Base-by-base conservation (phyloP, 2,329 filamentous ascomycete genomes). In the Phyllosticta paracitricarpa region DNA sequence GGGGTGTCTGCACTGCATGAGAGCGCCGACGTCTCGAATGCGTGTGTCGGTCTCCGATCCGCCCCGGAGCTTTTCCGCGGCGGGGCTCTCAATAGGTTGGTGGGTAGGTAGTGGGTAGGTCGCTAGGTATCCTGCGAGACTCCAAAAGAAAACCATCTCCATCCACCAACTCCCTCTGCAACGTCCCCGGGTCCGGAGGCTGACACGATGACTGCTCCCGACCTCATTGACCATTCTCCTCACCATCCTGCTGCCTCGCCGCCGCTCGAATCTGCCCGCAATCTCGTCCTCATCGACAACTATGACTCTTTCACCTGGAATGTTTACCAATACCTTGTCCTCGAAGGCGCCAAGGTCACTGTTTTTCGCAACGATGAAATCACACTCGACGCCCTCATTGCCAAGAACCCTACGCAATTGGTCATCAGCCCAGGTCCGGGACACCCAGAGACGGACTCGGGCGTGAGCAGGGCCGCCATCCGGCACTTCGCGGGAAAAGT, bases 271-370 rank as follows among this genome's bases (percentile, higher is more conserved):
- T 91, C 86, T 57, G 94, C 94, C 26, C 89, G 88, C 62, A 97
- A 97, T 75, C 82, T 99, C 62, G 84, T 99, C 65, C 82, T 99
- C 65, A 97, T 99, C 70, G 94, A 99, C 81, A 99, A 99, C 77
- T 99, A 97, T 76, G 94, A 99, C 76, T 97, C 94, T 3, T 99
- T 99, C 75, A 97, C 93, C 63, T 99, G 92, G 91, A 99, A 99
- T 72, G 91, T 99, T 63, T 99, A 97, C 75, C 95, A 99, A 75
- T 99, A 99, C 71, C 85, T 99, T 1, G 88, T 93, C 6, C 85
- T 99, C n/a, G 94, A 97, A 74, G 94, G 94, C 33, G 94, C 95
- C 28, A 89, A 81, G 0, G 94, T 97, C 57, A 89, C 87, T 3
- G 94, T 99, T 22, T 89, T 86, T 76, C 85, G 94, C 68, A 99